Conservation (phyloP, 2,329 filamentous ascomycete genomes). For the Colletotrichum eleusines region DNA sequence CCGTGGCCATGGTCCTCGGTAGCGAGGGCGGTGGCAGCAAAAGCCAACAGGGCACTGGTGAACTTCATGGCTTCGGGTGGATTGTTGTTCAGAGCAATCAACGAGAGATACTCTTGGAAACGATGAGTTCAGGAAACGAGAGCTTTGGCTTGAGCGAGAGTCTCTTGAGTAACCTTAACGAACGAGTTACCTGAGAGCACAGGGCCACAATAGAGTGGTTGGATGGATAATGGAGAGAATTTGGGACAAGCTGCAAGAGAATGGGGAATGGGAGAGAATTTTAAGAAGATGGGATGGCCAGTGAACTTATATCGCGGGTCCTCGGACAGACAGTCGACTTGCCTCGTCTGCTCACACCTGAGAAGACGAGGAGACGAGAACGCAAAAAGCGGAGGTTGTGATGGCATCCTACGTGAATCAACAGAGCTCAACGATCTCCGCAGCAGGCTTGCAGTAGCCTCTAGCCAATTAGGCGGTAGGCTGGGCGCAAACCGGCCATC, state of each 20-base stretch:
- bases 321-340: conserved; percentile 10
- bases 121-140: conserved; percentile 24
- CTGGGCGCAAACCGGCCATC: conserved; percentile 16
- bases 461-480: conserved; percentile 28
- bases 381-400: conserved; percentile 25
- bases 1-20: conserved; percentile 36
- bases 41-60: conserved; percentile 32
- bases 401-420: conserved; percentile 38
- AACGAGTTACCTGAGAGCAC: conserved; percentile 40
- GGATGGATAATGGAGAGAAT: conserved; percentile 34
- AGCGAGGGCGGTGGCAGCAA: conserved; percentile 34
- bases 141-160: conserved; percentile 36
- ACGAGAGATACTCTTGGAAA: conserved; percentile 31
- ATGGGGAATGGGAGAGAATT: conserved; percentile 7
- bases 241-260: conserved; percentile 33
- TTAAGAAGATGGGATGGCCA: conserved; percentile 35
- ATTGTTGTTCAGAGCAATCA: conserved; percentile 7
- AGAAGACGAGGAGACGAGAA: neutral
- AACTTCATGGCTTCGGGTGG: conserved; percentile 37
- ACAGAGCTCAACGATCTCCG: conserved; percentile 35
- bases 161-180: conserved; percentile 43
- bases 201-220: conserved; percentile 34
- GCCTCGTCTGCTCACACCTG: conserved; percentile 1
- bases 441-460: conserved; percentile 39
- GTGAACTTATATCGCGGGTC: conserved; percentile 40